Evolutionary conservation across 2,329 filamentous ascomycete species (phyloP).

Genomic region (Aspergillus piperis): DNA sequence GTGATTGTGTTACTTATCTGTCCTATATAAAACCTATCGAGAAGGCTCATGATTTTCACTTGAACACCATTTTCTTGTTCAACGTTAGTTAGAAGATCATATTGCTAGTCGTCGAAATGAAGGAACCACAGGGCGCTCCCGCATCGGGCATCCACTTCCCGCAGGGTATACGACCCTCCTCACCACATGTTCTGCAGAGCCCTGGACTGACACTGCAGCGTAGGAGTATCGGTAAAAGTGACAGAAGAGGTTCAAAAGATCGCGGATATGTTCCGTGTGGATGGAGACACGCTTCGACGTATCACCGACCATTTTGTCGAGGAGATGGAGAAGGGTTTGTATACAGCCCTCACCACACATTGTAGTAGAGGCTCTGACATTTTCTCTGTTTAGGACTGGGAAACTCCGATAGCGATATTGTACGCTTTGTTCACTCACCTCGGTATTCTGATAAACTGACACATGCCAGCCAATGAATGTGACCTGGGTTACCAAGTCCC

Average conservation of each 20-base stretch:
- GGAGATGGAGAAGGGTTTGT: conserved; percentile 64
- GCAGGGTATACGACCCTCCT: neutral
- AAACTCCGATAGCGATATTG: neutral
- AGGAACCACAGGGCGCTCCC: neutral
- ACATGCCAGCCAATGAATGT: conserved; percentile 72
- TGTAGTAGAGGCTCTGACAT: no score
- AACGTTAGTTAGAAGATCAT: no score
- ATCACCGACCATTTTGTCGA: conserved; percentile 83
- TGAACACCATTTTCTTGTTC: no score
- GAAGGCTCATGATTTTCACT: neutral
- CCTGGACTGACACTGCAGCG: neutral
- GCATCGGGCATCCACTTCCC: neutral
- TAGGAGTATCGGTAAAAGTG: neutral
- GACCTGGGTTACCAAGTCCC: conserved; percentile 83
- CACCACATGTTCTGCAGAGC: neutral
- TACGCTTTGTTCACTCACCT: neutral
- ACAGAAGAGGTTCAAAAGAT: neutral
- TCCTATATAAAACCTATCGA: neutral
- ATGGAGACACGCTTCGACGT: conserved; percentile 72
- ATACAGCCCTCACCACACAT: no score
- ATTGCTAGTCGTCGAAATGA: neutral
- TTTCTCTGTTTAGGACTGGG: neutral
- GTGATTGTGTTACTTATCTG: neutral
- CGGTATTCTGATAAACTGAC: neutral
- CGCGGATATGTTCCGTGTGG: conserved; percentile 64